Conservation (phyloP, 192 early-diverging fungal genomes). For the Dispira parvispora region DNA sequence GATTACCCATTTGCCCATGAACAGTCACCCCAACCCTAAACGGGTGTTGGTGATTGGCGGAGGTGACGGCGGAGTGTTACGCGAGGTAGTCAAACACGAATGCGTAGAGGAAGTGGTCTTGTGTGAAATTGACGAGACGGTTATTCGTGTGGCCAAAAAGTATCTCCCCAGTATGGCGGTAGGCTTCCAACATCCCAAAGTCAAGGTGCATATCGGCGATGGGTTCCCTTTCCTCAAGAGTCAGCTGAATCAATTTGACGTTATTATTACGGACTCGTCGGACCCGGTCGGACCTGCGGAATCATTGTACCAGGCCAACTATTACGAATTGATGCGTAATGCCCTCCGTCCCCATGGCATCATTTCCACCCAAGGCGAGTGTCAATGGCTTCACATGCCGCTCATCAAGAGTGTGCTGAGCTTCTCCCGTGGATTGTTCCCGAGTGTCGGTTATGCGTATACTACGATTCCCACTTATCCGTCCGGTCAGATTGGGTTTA, state of each 20-base stretch:
- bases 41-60: constrained; percentile 97
- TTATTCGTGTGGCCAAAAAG: constrained; percentile 79
- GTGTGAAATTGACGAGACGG: constrained; percentile 97
- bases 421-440: constrained; percentile 67
- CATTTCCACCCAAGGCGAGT: constrained; percentile 96
- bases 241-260: constrained; percentile 77
- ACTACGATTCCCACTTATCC: constrained; percentile 95
- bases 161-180: constrained; percentile 85
- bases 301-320: constrained; percentile 78
- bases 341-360: constrained; percentile 80
- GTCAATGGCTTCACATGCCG: constrained; percentile 92
- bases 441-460: constrained; percentile 86
- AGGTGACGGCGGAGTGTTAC: constrained; percentile 97
- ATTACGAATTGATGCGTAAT: constrained; percentile 86
- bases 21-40: constrained; percentile 85
- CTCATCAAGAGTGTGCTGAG: constrained; percentile 83
- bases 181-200: constrained; percentile 91
- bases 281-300: constrained; percentile 98
- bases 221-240: constrained; percentile 87
- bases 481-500: constrained; percentile 91
- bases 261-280: constrained; percentile 98
- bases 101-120: constrained; percentile 81
- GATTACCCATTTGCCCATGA: constrained; percentile 94
- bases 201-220: constrained; percentile 87
- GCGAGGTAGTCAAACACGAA: constrained; percentile 94